These are phyloP conservation scores for Apiotrichum brassicae DNA, from an alignment of 1,284 basidiomycete species.

Conservation along the genomic window DNA sequence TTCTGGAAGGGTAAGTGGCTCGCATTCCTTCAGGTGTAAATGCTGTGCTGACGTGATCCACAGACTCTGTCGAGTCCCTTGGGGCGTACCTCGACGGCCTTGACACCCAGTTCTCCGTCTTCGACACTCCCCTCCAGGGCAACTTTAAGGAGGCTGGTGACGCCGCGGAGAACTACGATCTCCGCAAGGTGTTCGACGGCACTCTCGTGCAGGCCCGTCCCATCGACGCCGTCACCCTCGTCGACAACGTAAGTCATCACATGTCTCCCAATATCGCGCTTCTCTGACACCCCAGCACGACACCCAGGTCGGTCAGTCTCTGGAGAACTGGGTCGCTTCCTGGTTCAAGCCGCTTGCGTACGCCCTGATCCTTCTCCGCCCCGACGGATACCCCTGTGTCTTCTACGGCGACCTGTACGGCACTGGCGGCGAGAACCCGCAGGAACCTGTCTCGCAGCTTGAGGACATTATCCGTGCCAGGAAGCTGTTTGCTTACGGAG, in stretches of 20 bases:
- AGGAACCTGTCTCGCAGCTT: conserved; percentile 48
- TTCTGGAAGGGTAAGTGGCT: conserved; percentile 51
- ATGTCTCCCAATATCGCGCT: neutral
- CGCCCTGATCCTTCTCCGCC: conserved; percentile 74
- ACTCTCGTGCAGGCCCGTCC: conserved; percentile 53
- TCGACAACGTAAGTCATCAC: conserved; percentile 46
- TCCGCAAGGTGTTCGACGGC: conserved; percentile 54
- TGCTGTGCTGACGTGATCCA: neutral
- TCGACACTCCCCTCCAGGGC: conserved; percentile 54
- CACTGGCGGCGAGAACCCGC: conserved; percentile 51
- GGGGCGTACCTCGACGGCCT: conserved; percentile 44
- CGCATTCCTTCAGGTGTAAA: too few species aligned
- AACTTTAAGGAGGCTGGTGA: conserved; percentile 51
- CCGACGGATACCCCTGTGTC: conserved; percentile 83
- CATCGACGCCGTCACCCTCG: conserved; percentile 56
- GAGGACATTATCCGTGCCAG: conserved; percentile 52
- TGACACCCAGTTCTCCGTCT: conserved; percentile 54
- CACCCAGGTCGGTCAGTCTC: conserved; percentile 53
- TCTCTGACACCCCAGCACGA: conserved; percentile 40
- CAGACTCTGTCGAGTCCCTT: conserved; percentile 41
- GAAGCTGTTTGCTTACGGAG: conserved; percentile 54
- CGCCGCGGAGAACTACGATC: conserved; percentile 49
- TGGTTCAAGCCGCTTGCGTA: conserved; percentile 62
- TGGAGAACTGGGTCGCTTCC: conserved; percentile 53
- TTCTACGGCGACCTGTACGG: conserved; percentile 81